Evolutionary conservation across 345 rosid species (phyloP), one percentile per base, ranked within the genome.

Genomic region (Raphanus sativus): DNA sequence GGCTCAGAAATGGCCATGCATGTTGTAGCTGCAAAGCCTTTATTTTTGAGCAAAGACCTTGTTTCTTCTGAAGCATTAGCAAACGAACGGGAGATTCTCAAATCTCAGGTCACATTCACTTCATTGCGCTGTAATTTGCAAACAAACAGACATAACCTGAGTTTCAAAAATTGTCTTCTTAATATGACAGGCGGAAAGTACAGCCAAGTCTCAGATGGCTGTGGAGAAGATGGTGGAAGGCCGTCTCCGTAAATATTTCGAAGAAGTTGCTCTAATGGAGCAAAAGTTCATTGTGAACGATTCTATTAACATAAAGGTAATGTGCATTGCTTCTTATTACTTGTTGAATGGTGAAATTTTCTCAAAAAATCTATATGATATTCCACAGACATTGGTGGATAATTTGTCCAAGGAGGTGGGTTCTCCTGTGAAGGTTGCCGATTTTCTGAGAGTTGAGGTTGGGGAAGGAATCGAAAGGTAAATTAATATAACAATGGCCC

Each of bases 1-100:
- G 98, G 99, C 72, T 89, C 93, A 65, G 97, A 95, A 73, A 75
- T 95, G 86, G 99, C 97, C 30, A 92, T 95, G 99, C 99, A 95
- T 83, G 80, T 92, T 33, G 99, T 95, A 71, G 99, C 99, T 87
- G 81, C 96, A 63, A 95, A 86, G 81, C 99, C 99, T 54, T 85
- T 91, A 8, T 91, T 91, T 81, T 72, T 95, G 66, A 81, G 87
- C 10, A 95, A 85, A 83, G 98, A 92, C 74, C 80, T 82, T 25
- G 94, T 95, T 63, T 82, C 92, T 12, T 67, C 89, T 5, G 90
- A 85, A 75, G 97, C 90, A 24, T 73, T 95, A 66, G 95, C 90
- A 50, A 89, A 71, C 79, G 99, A 95, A 82, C 96, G 90, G 6
- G 99, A 92, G 83, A 83, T 95, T 83, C 87, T 95, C 2, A 93